Base-by-base conservation (phyloP, 148 eudicot species). In the Suaeda aralocaspica region DNA sequence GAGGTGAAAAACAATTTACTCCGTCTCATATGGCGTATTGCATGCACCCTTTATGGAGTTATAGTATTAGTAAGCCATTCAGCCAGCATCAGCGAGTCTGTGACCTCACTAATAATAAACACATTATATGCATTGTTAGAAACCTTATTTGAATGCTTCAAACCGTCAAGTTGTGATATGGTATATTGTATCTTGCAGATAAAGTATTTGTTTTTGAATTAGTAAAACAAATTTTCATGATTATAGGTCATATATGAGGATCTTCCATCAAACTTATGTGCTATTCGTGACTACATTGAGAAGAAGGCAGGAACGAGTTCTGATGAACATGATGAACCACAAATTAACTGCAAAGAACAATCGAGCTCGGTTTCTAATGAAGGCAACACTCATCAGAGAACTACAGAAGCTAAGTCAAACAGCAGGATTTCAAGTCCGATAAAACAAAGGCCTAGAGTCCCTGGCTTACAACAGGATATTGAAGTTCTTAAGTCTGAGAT, bases 191-290 rank as follows among this genome's bases (percentile, higher is more conserved):
- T n/a, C n/a, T n/a, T n/a, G n/a, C n/a, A n/a, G n/a, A n/a, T n/a
- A n/a, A n/a, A n/a, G n/a, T n/a, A n/a, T n/a, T 36, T 36, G 41
- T 36, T 36, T 36, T 3, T 8, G 8, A 36, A 36, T 36, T 36
- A 12, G 41, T 72, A 22, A 16, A 61, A 19, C 19, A 68, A n/a
- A 18, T 48, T 24, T 26, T 50, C 24, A 31, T 56, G 36, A 52
- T 22, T 15, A 59, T 61, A 92, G 98, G 98, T 92, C 26, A 92
- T 92, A 69, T 92, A 92, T 22, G 96, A 92, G 82, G 98, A 92
- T 83, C 96, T 92, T 68, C 98, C 98, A 58, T 92, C 98, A 80
- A 92, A 92, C 80, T 82, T 92, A 64, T 88, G 98, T 82, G 88
- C 96, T 22, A 86, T 93, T 59, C 85, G 96, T 59, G 98, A 93